phyloP scores from a whole-genome alignment of 345 rosid species.

The Brassica juncea region DNA sequence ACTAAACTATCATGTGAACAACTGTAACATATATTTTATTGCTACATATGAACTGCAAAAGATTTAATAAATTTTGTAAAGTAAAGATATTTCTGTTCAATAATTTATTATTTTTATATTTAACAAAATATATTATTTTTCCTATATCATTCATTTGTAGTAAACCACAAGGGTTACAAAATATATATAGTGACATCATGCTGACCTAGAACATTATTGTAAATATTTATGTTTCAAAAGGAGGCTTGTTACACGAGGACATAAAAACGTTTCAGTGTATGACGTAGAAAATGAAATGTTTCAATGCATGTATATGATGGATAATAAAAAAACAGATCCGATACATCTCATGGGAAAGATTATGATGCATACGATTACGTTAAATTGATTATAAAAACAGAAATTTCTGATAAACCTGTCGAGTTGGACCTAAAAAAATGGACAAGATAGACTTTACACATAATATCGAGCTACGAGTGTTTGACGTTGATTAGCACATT shows the following conservation, averaged over 20 bases:
- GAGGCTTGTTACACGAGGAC: background rate
- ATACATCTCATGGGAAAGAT: background rate
- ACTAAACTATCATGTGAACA: background rate
- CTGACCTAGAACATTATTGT: background rate
- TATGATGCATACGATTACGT: constrained; percentile 26
- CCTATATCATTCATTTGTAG: background rate
- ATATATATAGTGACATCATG: background rate
- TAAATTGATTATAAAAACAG: background rate
- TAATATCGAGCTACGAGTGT: constrained; percentile 20
- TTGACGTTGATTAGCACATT: constrained; percentile 29
- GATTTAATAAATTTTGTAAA: background rate
- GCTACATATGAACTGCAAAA: background rate
- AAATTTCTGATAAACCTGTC: constrained; percentile 32
- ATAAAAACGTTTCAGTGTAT: background rate
- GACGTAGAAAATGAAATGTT: constrained; percentile 3
- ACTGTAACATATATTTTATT: background rate
- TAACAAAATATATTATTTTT: background rate
- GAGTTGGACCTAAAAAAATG: constrained; percentile 40
- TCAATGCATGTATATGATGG: background rate
- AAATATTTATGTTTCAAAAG: constrained; percentile 10
- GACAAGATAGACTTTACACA: constrained; percentile 35
- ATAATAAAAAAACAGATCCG: background rate
- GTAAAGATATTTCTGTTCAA: background rate
- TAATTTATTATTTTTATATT: background rate
- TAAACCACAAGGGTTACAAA: background rate